Percentiles rank a stretch among this genome's conserved stretches.
Evolutionary conservation across 2,329 filamentous ascomycete species (phyloP).

Genomic region (Magnaporthales sp.): DNA sequence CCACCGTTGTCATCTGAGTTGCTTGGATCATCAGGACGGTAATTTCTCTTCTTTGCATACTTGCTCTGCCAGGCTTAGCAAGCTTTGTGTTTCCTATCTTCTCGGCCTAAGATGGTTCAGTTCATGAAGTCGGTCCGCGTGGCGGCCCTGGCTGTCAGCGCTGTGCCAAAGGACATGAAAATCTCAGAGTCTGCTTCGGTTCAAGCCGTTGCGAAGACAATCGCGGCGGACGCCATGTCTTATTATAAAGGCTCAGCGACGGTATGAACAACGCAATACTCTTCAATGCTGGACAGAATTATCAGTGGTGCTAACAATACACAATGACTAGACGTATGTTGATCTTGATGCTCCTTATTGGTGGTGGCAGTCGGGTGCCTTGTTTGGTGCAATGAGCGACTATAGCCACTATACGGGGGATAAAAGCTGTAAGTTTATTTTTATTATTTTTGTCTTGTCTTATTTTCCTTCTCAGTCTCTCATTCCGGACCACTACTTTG

Average conservation of each 20-base stretch:
- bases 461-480: background rate
- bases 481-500: too few relatives aligned
- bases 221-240: constrained; percentile 52
- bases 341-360: constrained; percentile 60
- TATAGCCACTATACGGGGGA: constrained; percentile 62
- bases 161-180: constrained; percentile 24
- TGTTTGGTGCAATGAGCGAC: constrained; percentile 61
- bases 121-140: constrained; percentile 19
- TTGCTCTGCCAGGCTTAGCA: background rate
- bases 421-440: constrained; percentile 27
- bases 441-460: too few relatives aligned
- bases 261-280: constrained; percentile 16
- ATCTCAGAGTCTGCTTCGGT: constrained; percentile 44
- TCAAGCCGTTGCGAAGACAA: constrained; percentile 47
- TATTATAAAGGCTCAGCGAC: constrained; percentile 51
- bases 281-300: background rate
- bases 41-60: background rate
- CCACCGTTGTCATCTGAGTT: background rate
- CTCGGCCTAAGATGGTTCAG: constrained; percentile 9
- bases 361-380: constrained; percentile 58
- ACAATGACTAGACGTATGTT: constrained; percentile 37
- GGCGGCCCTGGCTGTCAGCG: constrained; percentile 12
- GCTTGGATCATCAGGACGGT: background rate
- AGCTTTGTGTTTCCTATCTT: background rate
- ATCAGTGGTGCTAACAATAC: background rate